phyloP scores from a whole-genome alignment of 2,329 filamentous ascomycete species.

The Acephala macrosclerotiorum region DNA sequence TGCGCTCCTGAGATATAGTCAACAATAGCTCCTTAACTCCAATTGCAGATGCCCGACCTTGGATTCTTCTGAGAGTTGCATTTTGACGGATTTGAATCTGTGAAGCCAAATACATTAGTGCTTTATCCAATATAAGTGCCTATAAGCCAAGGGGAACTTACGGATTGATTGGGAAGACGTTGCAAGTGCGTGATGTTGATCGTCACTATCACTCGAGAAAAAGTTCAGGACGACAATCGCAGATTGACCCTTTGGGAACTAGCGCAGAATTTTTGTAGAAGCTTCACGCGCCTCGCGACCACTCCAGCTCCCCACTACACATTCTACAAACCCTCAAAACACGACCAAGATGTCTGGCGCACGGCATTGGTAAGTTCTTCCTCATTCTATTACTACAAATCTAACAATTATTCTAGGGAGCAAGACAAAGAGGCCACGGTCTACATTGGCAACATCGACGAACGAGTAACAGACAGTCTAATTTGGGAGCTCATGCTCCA shows the following conservation, averaged over 20 bases:
- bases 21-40: slow-evolving; percentile 24
- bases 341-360: slow-evolving; percentile 51
- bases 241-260: slow-evolving; percentile 26
- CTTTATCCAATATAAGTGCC: neutral
- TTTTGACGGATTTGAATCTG: slow-evolving; percentile 33
- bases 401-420: slow-evolving; percentile 66
- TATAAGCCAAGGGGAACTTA: slow-evolving; percentile 14
- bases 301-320: slow-evolving; percentile 22
- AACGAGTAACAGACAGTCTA: slow-evolving; percentile 88
- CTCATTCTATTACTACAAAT: neutral
- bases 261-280: slow-evolving; percentile 25
- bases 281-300: slow-evolving; percentile 32
- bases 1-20: slow-evolving; percentile 78
- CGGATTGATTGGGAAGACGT: slow-evolving; percentile 15
- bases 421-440: slow-evolving; percentile 98
- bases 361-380: slow-evolving; percentile 71
- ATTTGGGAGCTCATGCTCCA: slow-evolving; percentile 99
- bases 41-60: slow-evolving; percentile 67
- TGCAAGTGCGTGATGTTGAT: slow-evolving; percentile 22
- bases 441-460: slow-evolving; percentile 98
- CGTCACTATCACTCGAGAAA: slow-evolving; percentile 18
- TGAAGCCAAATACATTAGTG: slow-evolving; percentile 30
- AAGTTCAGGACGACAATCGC: slow-evolving; percentile 26
- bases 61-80: slow-evolving; percentile 87
- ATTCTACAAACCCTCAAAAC: slow-evolving; percentile 10